Evolutionary conservation across 1,139 yeast genomes (phyloP).

Genomic region (Suhomyces choctaworum): DNA sequence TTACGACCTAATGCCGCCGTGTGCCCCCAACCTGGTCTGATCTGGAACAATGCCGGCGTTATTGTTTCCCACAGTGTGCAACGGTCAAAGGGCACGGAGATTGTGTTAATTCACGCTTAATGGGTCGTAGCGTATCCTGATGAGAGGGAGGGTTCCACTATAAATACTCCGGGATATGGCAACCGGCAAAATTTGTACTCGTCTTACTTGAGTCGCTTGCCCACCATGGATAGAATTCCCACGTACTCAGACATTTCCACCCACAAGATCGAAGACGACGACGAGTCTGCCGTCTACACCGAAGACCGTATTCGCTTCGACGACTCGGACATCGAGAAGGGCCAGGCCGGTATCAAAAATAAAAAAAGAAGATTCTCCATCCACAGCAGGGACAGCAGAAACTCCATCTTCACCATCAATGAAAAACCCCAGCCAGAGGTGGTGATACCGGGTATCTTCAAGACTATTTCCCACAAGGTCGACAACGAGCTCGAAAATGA

Average conservation of each 20-base stretch:
- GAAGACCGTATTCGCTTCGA: constrained; percentile 12
- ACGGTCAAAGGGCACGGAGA: too few relatives aligned
- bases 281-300: constrained; percentile 5
- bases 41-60: too few relatives aligned
- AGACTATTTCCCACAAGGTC: constrained; percentile 38
- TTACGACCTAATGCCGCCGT: not conserved
- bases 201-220: too few relatives aligned
- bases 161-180: too few relatives aligned
- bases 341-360: constrained; percentile 1
- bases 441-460: constrained; percentile 38
- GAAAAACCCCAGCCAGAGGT: constrained; percentile 28
- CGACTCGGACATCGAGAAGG: constrained; percentile 9
- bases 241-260: constrained; percentile 8
- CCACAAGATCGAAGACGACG: constrained; percentile 7
- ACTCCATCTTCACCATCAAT: constrained; percentile 9
- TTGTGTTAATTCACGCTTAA: too few relatives aligned
- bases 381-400: constrained; percentile 11
- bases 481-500: constrained; percentile 24
- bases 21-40: too few relatives aligned
- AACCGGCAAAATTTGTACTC: too few relatives aligned
- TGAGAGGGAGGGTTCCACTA: too few relatives aligned
- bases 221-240: constrained; percentile 4
- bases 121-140: too few relatives aligned
- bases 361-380: constrained; percentile 11
- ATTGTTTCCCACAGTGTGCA: too few relatives aligned